Evolutionary conservation across 352 stramenopile species (phyloP), one percentile per base, ranked within the genome.

Genomic region (Phytophthora macrochlamydospora): DNA sequence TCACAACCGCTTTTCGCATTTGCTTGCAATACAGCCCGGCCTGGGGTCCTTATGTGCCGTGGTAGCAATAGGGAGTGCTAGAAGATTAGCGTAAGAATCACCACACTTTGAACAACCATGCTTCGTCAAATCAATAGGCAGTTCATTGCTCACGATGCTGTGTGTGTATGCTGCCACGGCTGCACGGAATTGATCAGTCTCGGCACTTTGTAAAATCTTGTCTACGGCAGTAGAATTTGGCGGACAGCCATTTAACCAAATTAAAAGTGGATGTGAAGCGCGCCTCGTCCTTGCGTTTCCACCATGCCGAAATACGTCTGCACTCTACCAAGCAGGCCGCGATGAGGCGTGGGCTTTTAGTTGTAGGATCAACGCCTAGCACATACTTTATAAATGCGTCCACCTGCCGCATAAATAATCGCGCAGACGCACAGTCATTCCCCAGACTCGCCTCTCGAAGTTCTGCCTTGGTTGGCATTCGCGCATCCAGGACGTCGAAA

Each of bases 221-320:
- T 56, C 50, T 7, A 56, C 32, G 7, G 50, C 4, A 45, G 32
- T 45, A 14, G 50, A 56, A 45, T 56, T 56, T 8, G 32, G 29
- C 2, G 32, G 50, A 32, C 50, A 56, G 3, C 38, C 38, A 32
- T 31, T 51, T 29, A 56, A 29, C 56, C 56, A 56, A 12, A 63
- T 56, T 7, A 63, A 64, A 64, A 64, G 29, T 57, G 57, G 2
- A 51, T 51, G 8, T 64, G 57, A 30, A 64, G 38, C 1, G 57
- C 55, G 8, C 57, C 57, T 8, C 58, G 49, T 2, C 58, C 58
- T 45, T 54, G 49, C 4, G 58, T 54, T 28, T 54, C 49, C 2
- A 65, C 42, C 58, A 65, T 59, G 13, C 58, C 58, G 8, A 59
- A 58, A 32, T 53, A 65, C 1, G 57, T 40, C 12, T 37, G 43